Evolutionary conservation across 2,329 filamentous ascomycete species (phyloP).

Genomic region (Ceratocystis harringtonii): DNA sequence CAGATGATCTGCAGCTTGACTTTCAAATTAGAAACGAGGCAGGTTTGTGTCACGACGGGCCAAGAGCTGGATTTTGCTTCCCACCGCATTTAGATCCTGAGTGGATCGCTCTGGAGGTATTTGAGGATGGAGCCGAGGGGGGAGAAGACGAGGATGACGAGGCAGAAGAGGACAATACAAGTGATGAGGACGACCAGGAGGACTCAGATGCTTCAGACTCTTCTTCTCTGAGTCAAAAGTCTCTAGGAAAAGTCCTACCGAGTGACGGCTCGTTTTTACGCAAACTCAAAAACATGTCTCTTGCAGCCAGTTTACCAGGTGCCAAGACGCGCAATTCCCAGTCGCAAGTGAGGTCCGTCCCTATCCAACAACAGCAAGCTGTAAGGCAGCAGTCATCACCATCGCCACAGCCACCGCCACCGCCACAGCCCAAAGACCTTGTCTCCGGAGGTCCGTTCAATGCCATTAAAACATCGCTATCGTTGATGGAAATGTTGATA

Average conservation of each 20-base stretch:
- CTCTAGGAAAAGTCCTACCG: background rate
- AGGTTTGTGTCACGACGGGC: background rate
- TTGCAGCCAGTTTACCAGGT: background rate
- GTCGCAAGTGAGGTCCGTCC: background rate
- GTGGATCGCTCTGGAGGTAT: constrained; percentile 85
- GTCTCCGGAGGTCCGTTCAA: constrained; percentile 30
- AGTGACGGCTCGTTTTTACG: background rate
- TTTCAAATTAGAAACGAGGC: background rate
- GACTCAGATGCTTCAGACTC: constrained; percentile 16
- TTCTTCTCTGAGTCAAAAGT: constrained; percentile 10
- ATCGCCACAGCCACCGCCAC: background rate
- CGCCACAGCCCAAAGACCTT: background rate
- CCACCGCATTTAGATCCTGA: constrained; percentile 69
- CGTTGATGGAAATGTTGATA: constrained; percentile 75
- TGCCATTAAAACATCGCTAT: constrained; percentile 43
- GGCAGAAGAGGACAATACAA: constrained; percentile 12
- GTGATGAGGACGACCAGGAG: background rate
- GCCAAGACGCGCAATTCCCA: background rate
- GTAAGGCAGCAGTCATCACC: background rate
- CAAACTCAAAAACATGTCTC: background rate
- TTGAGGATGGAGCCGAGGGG: constrained; percentile 42
- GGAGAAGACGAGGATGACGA: constrained; percentile 35
- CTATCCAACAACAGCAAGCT: background rate
- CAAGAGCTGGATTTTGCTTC: constrained; percentile 25
- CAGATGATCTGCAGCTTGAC: background rate